Conservation (phyloP, 2,329 filamentous ascomycete genomes). For the Talaromyces sp. region DNA sequence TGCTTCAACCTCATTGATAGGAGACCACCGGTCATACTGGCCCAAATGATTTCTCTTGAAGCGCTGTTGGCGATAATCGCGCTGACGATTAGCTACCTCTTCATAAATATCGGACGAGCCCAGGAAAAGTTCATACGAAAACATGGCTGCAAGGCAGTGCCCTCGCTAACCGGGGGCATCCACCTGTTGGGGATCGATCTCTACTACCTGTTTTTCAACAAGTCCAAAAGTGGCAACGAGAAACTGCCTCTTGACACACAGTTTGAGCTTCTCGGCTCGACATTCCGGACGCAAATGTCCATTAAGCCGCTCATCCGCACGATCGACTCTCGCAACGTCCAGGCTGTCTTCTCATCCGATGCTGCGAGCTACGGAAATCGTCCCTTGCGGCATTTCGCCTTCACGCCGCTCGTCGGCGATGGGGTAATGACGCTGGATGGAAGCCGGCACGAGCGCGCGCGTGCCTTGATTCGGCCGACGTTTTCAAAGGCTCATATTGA, state of each 20-base stretch:
- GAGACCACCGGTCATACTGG: not conserved
- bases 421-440: conserved; percentile 36
- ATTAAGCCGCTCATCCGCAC: conserved; percentile 43
- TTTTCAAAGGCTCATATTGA: conserved; percentile 66
- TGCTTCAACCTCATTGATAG: not conserved
- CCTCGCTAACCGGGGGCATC: not conserved
- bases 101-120: not conserved
- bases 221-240: conserved; percentile 2
- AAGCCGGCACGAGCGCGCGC: conserved; percentile 62
- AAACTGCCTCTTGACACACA: conserved; percentile 3
- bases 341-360: conserved; percentile 78
- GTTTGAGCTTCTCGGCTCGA: conserved; percentile 7
- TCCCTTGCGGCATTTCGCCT: conserved; percentile 51
- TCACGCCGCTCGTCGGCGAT: conserved; percentile 44
- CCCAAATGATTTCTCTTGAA: not conserved
- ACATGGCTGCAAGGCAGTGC: conserved; percentile 4
- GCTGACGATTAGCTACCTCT: not conserved
- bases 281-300: conserved; percentile 8
- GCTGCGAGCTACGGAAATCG: conserved; percentile 63
- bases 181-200: not conserved
- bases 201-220: not conserved
- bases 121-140: not conserved
- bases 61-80: not conserved
- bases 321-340: conserved; percentile 59
- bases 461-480: conserved; percentile 76